phyloP scores from a whole-genome alignment of 371 early-diverging fungal genomes.

The Mucor plumbeus region DNA sequence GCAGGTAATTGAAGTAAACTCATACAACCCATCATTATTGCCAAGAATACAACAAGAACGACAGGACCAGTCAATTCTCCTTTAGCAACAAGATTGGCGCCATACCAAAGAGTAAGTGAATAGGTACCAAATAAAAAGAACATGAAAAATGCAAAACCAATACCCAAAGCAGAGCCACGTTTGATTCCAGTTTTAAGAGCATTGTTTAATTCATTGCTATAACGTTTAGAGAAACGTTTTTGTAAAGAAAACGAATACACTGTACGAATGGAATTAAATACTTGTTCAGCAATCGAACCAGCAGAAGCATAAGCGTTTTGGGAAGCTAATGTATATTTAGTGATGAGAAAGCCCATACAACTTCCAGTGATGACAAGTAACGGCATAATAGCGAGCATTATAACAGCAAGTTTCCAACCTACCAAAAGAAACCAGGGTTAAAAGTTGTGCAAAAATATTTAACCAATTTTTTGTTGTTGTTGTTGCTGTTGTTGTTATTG shows the following conservation, averaged over 20 bases:
- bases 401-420: conserved; percentile 52
- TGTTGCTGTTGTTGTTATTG: too few species aligned
- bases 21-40: conserved; percentile 66
- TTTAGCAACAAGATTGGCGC: conserved; percentile 58
- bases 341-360: conserved; percentile 70
- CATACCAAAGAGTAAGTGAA: conserved; percentile 82
- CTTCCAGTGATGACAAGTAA: conserved; percentile 47
- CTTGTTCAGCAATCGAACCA: conserved; percentile 64
- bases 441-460: conserved; percentile 8
- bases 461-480: too few species aligned
- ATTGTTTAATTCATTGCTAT: conserved; percentile 55
- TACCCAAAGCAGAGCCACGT: conserved; percentile 53
- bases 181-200: conserved; percentile 64
- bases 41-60: conserved; percentile 73
- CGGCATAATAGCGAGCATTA: conserved; percentile 74
- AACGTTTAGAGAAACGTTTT: conserved; percentile 66
- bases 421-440: conserved; percentile 53
- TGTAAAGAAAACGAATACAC: conserved; percentile 85
- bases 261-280: conserved; percentile 83
- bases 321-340: conserved; percentile 41
- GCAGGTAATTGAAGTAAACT: conserved; percentile 57
- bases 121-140: conserved; percentile 67
- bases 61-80: conserved; percentile 50
- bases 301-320: conserved; percentile 48
- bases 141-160: conserved; percentile 66